Evolutionary conservation across 805 yeast species (phyloP).

Genomic region (Cyberlindnera misumaiensis): DNA sequence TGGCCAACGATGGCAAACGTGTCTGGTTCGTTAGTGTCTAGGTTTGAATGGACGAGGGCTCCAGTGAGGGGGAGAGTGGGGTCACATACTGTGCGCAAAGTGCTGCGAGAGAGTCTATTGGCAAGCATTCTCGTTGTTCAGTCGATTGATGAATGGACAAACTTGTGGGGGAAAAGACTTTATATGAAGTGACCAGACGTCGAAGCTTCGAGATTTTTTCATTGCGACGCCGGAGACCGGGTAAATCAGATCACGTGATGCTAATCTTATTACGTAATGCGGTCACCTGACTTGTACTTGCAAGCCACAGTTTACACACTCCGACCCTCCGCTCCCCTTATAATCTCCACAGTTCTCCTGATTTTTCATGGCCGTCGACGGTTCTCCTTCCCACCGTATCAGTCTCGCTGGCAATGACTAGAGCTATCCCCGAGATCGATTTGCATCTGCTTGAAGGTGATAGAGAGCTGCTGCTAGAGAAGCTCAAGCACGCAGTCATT

Average conservation of each 20-base stretch:
- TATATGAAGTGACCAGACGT: neutral
- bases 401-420: neutral
- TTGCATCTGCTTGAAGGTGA: conserved; percentile 3
- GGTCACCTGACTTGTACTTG: too few species aligned
- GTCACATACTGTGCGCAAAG: conserved; percentile 22
- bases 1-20: conserved; percentile 28
- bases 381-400: too few species aligned
- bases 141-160: neutral
- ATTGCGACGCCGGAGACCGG: neutral
- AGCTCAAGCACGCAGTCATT: conserved; percentile 45
- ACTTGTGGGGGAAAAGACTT: neutral
- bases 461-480: conserved; percentile 4
- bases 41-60: neutral
- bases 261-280: too few species aligned
- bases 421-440: conserved; percentile 16
- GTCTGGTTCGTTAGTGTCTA: conserved; percentile 11
- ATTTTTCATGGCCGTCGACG: too few species aligned
- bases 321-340: too few species aligned
- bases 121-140: conserved; percentile 20
- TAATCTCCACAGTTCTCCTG: too few species aligned
- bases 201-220: conserved; percentile 1
- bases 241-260: neutral
- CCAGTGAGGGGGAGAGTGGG: neutral
- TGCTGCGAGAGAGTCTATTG: conserved; percentile 19
- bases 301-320: too few species aligned